A percentile compares a stretch with the other conserved stretches of the same genome.
Evolutionary conservation across 2,329 filamentous ascomycete genomes (phyloP).

Genomic region (Fusarium chaquense): DNA sequence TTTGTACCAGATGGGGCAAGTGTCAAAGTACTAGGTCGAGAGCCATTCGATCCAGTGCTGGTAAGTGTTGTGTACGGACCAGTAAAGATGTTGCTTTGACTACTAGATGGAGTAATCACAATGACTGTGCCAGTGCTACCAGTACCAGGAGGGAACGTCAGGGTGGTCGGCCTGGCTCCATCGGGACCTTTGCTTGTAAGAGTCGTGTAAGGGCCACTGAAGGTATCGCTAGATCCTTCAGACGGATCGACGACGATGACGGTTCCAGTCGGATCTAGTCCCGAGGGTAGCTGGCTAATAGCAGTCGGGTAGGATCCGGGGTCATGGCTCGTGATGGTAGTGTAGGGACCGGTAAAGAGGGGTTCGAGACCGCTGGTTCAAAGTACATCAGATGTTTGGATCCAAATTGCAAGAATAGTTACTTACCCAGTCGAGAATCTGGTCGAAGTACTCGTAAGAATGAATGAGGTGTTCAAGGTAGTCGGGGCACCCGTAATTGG

Average conservation of each 20-base stretch:
- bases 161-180: background rate
- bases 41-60: background rate
- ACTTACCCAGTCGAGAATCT: conserved; percentile 7
- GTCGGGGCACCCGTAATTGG: conserved; percentile 10
- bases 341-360: background rate
- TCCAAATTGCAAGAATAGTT: too few species aligned
- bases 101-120: background rate
- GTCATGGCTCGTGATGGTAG: background rate
- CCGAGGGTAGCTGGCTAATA: background rate
- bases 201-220: background rate
- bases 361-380: background rate
- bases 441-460: background rate
- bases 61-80: too few species aligned
- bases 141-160: conserved; percentile 1
- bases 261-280: background rate
- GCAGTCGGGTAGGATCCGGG: background rate
- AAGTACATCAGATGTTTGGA: background rate
- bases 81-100: too few species aligned
- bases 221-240: background rate
- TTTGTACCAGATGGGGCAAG: background rate
- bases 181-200: background rate
- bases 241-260: background rate
- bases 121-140: background rate
- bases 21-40: background rate
- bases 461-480: conserved; percentile 6